A percentile compares a stretch with the other conserved stretches of the same genome.
phyloP scores from a whole-genome alignment of 2,329 filamentous ascomycete species.

The Arthroderma sp. region DNA sequence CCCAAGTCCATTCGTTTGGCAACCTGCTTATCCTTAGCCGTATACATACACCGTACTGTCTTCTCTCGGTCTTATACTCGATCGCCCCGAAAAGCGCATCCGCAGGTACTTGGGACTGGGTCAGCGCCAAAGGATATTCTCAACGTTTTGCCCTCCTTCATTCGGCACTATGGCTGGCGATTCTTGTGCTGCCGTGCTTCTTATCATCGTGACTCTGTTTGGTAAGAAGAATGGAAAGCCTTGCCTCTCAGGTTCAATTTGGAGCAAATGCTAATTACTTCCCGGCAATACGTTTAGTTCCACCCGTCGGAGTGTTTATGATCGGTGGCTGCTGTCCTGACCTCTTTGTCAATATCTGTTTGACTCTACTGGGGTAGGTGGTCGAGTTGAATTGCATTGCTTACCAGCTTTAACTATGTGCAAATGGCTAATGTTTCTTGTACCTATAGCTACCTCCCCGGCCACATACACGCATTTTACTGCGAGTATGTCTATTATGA shows the following conservation, averaged over 20 bases:
- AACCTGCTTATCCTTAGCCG: too few species aligned
- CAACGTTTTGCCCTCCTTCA: too few species aligned
- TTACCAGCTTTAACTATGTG: conserved; percentile 1
- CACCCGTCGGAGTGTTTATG: conserved; percentile 50
- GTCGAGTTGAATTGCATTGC: conserved; percentile 2
- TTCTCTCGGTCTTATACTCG: too few species aligned
- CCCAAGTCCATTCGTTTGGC: too few species aligned
- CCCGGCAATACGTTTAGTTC: conserved; percentile 35
- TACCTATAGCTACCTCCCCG: conserved; percentile 51
- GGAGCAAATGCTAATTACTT: background rate
- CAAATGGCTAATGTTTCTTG: background rate
- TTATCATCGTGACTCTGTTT: conserved; percentile 36
- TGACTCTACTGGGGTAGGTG: conserved; percentile 50
- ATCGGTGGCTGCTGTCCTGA: conserved; percentile 54
- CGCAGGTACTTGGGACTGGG: too few species aligned
- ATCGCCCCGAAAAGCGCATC: too few species aligned
- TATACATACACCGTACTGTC: too few species aligned
- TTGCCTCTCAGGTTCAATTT: too few species aligned
- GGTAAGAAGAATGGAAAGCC: conserved; percentile 17
- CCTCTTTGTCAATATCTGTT: conserved; percentile 52
- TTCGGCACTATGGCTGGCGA: conserved; percentile 5
- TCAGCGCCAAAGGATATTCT: too few species aligned
- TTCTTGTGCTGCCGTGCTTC: conserved; percentile 25
- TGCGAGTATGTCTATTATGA: conserved; percentile 73
- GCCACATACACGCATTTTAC: conserved; percentile 70